Evolutionary conservation across 1,139 yeast genomes (phyloP), one percentile per base, ranked within the genome.

Genomic region (Saccharomyces hybrid): DNA sequence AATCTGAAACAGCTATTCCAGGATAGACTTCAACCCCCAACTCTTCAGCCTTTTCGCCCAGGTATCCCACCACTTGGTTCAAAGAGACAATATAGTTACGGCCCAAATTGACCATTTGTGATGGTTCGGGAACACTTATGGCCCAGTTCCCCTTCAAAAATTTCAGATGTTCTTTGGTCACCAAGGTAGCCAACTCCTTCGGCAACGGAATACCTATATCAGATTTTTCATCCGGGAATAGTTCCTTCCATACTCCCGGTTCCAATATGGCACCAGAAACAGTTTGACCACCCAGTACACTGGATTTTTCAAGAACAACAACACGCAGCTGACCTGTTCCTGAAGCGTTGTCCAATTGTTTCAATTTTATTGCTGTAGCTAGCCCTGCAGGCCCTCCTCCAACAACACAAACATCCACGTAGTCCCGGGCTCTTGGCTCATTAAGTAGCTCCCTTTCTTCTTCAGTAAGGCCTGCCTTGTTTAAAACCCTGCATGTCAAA

Each of bases 341-440:
- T 14, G 78, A 71, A 61, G 83, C 87, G 51, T 76, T 74, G 66
- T 93, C 98, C 49, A 91, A 73, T 66, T 89, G 96, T 68, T 93
- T 93, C 62, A 90, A 74, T 60, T 81, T 80, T 59, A 93, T 93
- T 13, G 98, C 99, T 1, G 99, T 85, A 1, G 96, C 93, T 54
- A 93, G 76, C 9, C 99, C 99, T 1, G 98, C 95, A 4, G 98
- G 98, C 0, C 99, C 99, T 47, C 96, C 99, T 44, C 99, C 99
- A 1, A 93, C 96, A 51, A 93, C 89, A 65, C 96, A 88, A 20
- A 93, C 95, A 69, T 93, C 99, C n/a, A 89, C 96, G 41, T 80
- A 79, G 64, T 93, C 98, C 7, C 78, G 80, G 9, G 87, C 95
- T 56, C 98, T 76, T 59, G 85, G 90, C 58, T 79, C 83, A 31